A percentile compares a stretch with the other conserved stretches of the same genome.
phyloP scores from a whole-genome alignment of 2,329 filamentous ascomycete species.

The Alternaria burnsii region DNA sequence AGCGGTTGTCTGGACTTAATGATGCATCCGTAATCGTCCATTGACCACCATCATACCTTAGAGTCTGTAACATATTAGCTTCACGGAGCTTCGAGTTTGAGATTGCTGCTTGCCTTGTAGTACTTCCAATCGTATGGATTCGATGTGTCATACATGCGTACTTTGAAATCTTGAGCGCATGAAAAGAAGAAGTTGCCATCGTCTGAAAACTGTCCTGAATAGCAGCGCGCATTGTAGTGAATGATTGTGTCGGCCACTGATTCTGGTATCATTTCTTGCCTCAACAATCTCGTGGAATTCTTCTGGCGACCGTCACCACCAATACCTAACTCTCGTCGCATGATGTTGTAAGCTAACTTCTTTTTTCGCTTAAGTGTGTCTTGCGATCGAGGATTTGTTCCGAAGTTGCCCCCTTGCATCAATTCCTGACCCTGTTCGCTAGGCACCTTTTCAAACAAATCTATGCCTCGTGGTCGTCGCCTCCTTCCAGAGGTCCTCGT shows the following conservation, averaged over 20 bases:
- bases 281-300: conserved; percentile 72
- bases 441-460: conserved; percentile 80
- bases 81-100: neutral
- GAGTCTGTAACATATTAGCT: conserved; percentile 68
- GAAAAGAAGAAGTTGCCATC: conserved; percentile 98
- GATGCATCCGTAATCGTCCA: conserved; percentile 98
- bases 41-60: conserved; percentile 82
- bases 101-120: conserved; percentile 73
- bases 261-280: conserved; percentile 79
- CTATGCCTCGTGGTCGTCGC: conserved; percentile 58
- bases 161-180: conserved; percentile 89
- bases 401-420: conserved; percentile 85
- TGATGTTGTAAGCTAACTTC: conserved; percentile 71
- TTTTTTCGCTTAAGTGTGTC: conserved; percentile 66
- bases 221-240: conserved; percentile 84
- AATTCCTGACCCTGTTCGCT: conserved; percentile 78
- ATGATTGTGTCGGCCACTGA: conserved; percentile 85
- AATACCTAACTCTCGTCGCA: conserved; percentile 84
- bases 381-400: conserved; percentile 65
- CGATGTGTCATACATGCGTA: conserved; percentile 96
- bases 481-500: conserved; percentile 45
- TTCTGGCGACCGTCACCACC: conserved; percentile 66
- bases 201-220: conserved; percentile 95
- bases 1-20: conserved; percentile 88
- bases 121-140: conserved; percentile 96